Conservation (phyloP, 2,329 filamentous ascomycete genomes). For the Aplosporella prunicola region DNA sequence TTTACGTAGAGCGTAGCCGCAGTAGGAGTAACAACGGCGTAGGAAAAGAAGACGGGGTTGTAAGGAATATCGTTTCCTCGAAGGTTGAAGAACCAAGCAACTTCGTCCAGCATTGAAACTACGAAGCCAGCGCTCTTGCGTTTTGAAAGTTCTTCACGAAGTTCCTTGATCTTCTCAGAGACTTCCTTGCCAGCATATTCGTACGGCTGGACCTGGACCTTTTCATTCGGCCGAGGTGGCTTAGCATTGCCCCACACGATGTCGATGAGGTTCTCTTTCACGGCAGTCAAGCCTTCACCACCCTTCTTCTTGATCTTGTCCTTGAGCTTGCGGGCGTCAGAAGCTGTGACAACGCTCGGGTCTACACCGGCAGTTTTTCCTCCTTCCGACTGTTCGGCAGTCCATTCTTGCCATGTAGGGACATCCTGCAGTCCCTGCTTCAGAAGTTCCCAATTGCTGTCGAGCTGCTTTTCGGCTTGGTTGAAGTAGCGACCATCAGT, state of each 20-base stretch:
- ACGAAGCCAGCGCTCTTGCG: slow-evolving; percentile 82
- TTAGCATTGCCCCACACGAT: slow-evolving; percentile 70
- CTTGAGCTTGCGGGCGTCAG: slow-evolving; percentile 63
- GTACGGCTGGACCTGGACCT: slow-evolving; percentile 60
- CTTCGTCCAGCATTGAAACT: slow-evolving; percentile 89
- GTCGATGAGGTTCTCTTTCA: slow-evolving; percentile 82
- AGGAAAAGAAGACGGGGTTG: slow-evolving; percentile 98
- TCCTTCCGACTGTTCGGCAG: slow-evolving; percentile 70
- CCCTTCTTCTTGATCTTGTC: slow-evolving; percentile 83
- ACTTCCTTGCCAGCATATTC: slow-evolving; percentile 76
- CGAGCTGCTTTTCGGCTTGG: slow-evolving; percentile 83
- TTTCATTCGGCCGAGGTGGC: slow-evolving; percentile 65
- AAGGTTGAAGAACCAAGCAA: slow-evolving; percentile 98
- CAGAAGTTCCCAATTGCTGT: slow-evolving; percentile 80
- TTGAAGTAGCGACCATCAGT: slow-evolving; percentile 98
- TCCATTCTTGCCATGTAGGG: slow-evolving; percentile 96
- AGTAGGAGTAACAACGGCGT: slow-evolving; percentile 72
- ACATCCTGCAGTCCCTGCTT: slow-evolving; percentile 92
- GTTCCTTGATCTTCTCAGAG: slow-evolving; percentile 69
- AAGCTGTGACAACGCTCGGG: slow-evolving; percentile 70
- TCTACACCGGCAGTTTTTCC: slow-evolving; percentile 89
- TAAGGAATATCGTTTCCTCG: slow-evolving; percentile 92
- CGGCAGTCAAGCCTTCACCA: slow-evolving; percentile 63
- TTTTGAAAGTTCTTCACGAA: slow-evolving; percentile 86
- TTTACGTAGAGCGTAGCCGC: slow-evolving; percentile 78